A percentile compares a stretch with the other conserved stretches of the same genome.
phyloP scores from a whole-genome alignment of 805 yeast genomes.

The Lachancea sp. region DNA sequence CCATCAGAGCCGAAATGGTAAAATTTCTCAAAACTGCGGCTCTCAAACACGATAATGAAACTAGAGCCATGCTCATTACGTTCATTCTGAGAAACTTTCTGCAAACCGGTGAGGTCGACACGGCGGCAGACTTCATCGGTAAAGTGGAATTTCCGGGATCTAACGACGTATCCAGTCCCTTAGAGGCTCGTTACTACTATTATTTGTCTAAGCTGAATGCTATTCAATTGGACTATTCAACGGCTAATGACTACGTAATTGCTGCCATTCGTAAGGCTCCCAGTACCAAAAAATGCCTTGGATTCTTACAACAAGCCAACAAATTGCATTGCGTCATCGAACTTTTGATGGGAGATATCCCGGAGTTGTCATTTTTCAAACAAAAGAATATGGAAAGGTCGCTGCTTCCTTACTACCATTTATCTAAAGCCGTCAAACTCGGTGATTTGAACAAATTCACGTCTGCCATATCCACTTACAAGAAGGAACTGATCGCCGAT shows the following conservation, averaged over 20 bases:
- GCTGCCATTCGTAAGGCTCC: constrained; percentile 98
- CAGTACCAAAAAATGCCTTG: constrained; percentile 74
- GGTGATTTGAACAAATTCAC: constrained; percentile 86
- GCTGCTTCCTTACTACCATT: constrained; percentile 74
- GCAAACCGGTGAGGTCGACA: constrained; percentile 69
- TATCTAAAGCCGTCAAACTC: constrained; percentile 83
- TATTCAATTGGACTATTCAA: constrained; percentile 84
- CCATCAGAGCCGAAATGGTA: constrained; percentile 63
- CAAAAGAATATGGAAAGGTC: constrained; percentile 53
- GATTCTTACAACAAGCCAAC: constrained; percentile 84
- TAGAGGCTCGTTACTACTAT: constrained; percentile 86
- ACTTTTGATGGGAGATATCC: constrained; percentile 92
- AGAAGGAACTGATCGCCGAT: constrained; percentile 58
- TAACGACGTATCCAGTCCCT: constrained; percentile 71
- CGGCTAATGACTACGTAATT: constrained; percentile 82
- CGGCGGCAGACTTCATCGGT: constrained; percentile 83
- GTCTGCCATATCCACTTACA: constrained; percentile 58
- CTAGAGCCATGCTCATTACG: constrained; percentile 83
- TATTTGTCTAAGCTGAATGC: constrained; percentile 88
- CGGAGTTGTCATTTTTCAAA: constrained; percentile 76
- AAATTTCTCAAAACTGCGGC: constrained; percentile 79
- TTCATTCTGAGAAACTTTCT: constrained; percentile 76
- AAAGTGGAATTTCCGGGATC: constrained; percentile 74
- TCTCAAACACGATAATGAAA: constrained; percentile 86
- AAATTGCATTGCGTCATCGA: constrained; percentile 85